Percentiles rank a stretch among this genome's conserved stretches.
Evolutionary conservation across 345 rosid species (phyloP).

Genomic region (Hibiscus syriacus): DNA sequence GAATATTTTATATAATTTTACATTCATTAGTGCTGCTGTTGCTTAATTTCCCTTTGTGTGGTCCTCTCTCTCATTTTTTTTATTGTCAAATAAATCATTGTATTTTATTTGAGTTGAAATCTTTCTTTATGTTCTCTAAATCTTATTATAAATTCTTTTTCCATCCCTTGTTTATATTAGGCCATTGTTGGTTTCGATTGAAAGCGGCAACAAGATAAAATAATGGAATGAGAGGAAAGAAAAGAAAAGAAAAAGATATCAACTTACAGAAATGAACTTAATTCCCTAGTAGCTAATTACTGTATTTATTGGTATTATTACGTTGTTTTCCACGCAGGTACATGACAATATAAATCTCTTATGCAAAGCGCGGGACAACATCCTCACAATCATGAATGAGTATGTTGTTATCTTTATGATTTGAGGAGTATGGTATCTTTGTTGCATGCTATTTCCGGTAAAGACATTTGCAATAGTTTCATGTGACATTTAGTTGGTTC

Average conservation of each 20-base stretch:
- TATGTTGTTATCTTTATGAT: constrained; percentile 23
- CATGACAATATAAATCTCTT: constrained; percentile 61
- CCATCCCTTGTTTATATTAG: background rate
- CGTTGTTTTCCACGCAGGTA: constrained; percentile 35
- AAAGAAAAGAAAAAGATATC: background rate
- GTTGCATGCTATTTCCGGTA: background rate
- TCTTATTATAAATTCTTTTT: background rate
- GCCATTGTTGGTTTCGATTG: background rate
- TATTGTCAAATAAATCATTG: background rate
- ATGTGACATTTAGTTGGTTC: background rate
- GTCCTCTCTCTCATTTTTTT: background rate
- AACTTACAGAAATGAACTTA: too few relatives aligned
- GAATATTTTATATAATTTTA: background rate
- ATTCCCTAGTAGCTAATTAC: background rate
- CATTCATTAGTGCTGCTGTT: background rate
- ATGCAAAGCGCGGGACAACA: constrained; percentile 65
- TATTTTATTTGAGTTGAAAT: background rate
- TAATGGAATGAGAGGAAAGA: background rate
- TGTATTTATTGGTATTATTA: background rate
- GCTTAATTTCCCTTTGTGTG: background rate
- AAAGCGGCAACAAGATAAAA: background rate
- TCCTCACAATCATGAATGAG: constrained; percentile 64
- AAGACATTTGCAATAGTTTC: background rate
- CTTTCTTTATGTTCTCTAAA: background rate
- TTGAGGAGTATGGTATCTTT: background rate